A percentile compares a stretch with the other conserved stretches of the same genome.
These are phyloP conservation scores for Alternaria burnsii DNA, from an alignment of 2,329 filamentous ascomycete genomes.

Conservation along the genomic window DNA sequence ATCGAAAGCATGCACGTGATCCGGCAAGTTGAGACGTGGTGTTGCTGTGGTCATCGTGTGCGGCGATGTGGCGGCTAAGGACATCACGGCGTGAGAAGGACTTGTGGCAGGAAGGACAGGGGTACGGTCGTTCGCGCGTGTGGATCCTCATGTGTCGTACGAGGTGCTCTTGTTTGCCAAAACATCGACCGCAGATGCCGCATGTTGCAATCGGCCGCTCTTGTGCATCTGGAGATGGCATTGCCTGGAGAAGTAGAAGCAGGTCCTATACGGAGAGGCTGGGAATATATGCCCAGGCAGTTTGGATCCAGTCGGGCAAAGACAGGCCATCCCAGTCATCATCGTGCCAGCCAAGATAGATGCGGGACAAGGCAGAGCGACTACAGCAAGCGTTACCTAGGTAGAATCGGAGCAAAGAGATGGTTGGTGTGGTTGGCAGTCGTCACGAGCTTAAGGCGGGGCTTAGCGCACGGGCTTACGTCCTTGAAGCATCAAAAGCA, in stretches of 20 bases:
- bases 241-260: neutral
- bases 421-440: neutral
- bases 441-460: neutral
- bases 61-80: slow-evolving; percentile 16
- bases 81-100: slow-evolving; percentile 14
- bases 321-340: neutral
- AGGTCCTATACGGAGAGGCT: neutral
- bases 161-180: slow-evolving; percentile 22
- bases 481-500: neutral
- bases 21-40: neutral
- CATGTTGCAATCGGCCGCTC: slow-evolving; percentile 1
- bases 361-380: neutral
- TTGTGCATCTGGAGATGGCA: neutral
- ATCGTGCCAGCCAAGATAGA: neutral
- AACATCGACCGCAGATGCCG: slow-evolving; percentile 13
- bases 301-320: neutral
- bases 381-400: neutral
- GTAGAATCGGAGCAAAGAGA: neutral
- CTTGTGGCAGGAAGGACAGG: slow-evolving; percentile 20
- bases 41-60: slow-evolving; percentile 12
- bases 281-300: neutral
- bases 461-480: neutral
- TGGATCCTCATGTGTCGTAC: slow-evolving; percentile 22
- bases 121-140: slow-evolving; percentile 22
- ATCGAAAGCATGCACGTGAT: slow-evolving; percentile 36